These are phyloP conservation scores for Lolium perenne DNA, from an alignment of 176 grass and related monocot species.

Conservation along the genomic window DNA sequence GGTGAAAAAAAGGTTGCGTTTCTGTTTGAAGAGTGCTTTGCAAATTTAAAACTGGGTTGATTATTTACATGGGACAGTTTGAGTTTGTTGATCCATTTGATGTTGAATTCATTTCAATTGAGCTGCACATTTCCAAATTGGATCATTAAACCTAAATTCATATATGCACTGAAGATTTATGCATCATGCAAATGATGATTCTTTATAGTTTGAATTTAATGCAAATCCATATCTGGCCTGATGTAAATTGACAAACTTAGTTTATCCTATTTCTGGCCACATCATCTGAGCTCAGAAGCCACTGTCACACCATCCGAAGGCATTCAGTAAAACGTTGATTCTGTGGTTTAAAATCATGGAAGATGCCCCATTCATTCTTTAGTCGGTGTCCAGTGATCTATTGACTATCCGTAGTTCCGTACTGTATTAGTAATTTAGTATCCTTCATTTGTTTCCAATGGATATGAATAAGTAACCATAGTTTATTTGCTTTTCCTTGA, in stretches of 20 bases:
- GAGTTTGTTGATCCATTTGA: conserved; percentile 17
- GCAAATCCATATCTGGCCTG: conserved; percentile 22
- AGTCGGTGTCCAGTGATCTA: conserved; percentile 31
- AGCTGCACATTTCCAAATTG: conserved; percentile 10
- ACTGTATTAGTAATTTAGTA: not conserved
- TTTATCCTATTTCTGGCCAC: not conserved
- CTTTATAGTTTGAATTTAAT: conserved; percentile 11
- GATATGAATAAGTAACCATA: conserved; percentile 34
- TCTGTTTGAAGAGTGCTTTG: not conserved
- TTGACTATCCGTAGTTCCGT: conserved; percentile 17
- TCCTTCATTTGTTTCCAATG: conserved; percentile 38
- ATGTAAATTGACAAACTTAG: conserved; percentile 11
- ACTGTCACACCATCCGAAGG: not conserved
- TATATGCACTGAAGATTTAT: conserved; percentile 18
- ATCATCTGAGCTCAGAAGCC: conserved; percentile 12
- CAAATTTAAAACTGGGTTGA: not conserved
- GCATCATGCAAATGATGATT: conserved; percentile 21
- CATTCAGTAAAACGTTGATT: conserved; percentile 27
- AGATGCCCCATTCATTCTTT: conserved; percentile 15
- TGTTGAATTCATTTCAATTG: conserved; percentile 3
- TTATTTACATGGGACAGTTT: not conserved
- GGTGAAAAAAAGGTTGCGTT: not conserved
- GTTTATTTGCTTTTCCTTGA: conserved; percentile 35
- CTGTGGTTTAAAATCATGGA: conserved; percentile 9
- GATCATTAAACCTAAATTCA: not conserved